Evolutionary conservation across 306 rosid species (phyloP), one percentile per base, ranked within the genome.

Genomic region (Echinosophora koreensis): DNA sequence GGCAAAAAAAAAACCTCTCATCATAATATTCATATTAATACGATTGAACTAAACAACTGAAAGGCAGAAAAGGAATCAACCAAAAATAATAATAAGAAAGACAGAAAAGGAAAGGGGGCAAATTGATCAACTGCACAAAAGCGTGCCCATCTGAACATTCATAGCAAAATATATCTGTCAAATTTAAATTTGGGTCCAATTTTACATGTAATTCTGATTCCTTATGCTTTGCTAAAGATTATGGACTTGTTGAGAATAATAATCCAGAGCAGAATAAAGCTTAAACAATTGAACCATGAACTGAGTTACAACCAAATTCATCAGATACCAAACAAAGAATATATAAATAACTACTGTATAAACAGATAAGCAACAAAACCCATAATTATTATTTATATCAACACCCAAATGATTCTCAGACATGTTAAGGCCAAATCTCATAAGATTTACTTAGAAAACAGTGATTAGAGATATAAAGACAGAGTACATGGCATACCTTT

Each of bases 401-500:
- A 78, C 27, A 54, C 69, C 46, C 55, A 11, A 32, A 12, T 16
- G 32, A 12, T 16, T 61, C 52, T 16, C 5, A 63, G 35, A 2
- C 4, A 35, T 10, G 1, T 4, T 49, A 38, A 35, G 37, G 7
- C 56, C 47, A 34, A 42, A 16, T 39, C 15, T 39, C 27, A 63
- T 15, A 61, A 60, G 32, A n/a, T 64, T 8, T 37, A 9, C 8
- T 8, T 38, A 49, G 39, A 64, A 39, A 16, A 63, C n/a, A 8
- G 34, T 42, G 0, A 66, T 14, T 14, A 68, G 60, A 67, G 10
- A 70, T 37, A 47, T 5, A 44, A 11, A 67, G 49, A 22, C 22
- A 66, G 28, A 46, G 6, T 6, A 18, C 14, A 69, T 12, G 27
- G 4, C 41, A 60, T 88, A 90, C 97, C 60, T 84, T 74, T 41